Percentiles rank a stretch among this genome's conserved stretches.
These are phyloP conservation scores for Colletotrichum tofieldiae DNA, from an alignment of 2,329 filamentous ascomycete species.

Conservation along the genomic window DNA sequence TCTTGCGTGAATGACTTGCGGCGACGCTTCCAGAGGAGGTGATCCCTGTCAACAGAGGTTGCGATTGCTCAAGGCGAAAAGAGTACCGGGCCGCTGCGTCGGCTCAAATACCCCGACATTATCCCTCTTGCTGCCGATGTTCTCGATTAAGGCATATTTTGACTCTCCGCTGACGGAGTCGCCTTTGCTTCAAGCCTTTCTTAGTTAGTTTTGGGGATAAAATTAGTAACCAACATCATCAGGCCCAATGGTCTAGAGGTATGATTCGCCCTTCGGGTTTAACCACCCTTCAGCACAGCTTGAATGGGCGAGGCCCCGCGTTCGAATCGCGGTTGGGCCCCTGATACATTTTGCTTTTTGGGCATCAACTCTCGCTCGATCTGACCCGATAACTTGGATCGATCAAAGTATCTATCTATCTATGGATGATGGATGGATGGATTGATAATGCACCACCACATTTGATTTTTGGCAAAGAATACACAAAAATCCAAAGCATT, in stretches of 20 bases:
- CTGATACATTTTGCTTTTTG: constrained; percentile 8
- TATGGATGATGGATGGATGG: background rate
- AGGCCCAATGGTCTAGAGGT: constrained; percentile 42
- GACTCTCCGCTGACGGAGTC: too few relatives aligned
- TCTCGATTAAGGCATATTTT: background rate
- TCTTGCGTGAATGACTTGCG: background rate
- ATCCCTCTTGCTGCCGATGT: too few relatives aligned
- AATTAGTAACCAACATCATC: background rate
- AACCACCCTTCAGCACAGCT: constrained; percentile 20
- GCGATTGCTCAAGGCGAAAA: background rate
- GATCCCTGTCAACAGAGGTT: background rate
- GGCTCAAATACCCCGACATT: too few relatives aligned
- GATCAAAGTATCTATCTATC: background rate
- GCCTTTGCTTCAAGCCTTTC: accelerated
- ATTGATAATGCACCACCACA: too few relatives aligned
- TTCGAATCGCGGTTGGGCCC: constrained; percentile 40
- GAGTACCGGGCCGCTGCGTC: background rate
- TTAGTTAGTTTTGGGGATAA: accelerated
- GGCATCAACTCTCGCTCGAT: background rate
- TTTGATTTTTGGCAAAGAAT: too few relatives aligned
- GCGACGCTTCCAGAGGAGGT: background rate
- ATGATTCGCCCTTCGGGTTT: constrained; percentile 42
- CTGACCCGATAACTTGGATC: background rate
- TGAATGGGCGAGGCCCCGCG: constrained; percentile 40
- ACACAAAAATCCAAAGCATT: too few relatives aligned